These are phyloP conservation scores for Thermoascus crustaceus DNA, from an alignment of 2,329 filamentous ascomycete species.

Conservation along the genomic window DNA sequence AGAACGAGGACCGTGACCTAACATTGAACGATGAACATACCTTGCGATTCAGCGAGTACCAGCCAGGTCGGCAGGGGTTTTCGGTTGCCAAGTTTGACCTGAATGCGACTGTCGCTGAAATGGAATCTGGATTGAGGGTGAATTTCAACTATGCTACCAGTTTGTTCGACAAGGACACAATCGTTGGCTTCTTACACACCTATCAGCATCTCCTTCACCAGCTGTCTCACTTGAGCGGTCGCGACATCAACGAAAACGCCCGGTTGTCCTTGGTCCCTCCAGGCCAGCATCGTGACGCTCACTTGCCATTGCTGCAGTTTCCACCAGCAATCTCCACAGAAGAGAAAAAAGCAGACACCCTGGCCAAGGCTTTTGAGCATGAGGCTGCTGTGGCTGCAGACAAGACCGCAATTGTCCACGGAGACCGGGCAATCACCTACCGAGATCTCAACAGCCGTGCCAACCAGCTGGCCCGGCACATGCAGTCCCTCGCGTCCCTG, in stretches of 20 bases:
- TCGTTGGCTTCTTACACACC: not conserved
- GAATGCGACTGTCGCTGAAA: not conserved
- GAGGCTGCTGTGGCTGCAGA: not conserved
- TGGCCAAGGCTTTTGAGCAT: not conserved
- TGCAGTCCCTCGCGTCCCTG: not conserved
- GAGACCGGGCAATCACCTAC: conserved; percentile 2
- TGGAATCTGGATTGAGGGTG: not conserved
- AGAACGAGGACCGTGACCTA: not conserved
- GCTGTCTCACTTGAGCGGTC: not conserved
- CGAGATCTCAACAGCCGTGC: conserved; percentile 4
- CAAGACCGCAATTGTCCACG: not conserved
- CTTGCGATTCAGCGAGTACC: not conserved
- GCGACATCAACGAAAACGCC: not conserved
- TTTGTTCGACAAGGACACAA: not conserved
- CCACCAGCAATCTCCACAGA: not conserved
- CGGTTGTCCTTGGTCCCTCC: not conserved
- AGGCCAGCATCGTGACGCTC: not conserved
- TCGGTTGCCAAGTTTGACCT: conserved; percentile 1
- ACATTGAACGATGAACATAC: not conserved
- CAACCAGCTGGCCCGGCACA: conserved; percentile 3
- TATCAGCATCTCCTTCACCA: conserved; percentile 1
- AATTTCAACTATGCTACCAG: conserved; percentile 1
- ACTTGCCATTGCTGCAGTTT: not conserved
- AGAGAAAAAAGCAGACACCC: not conserved
- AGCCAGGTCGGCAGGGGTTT: not conserved